Percentiles rank a stretch among this genome's conserved stretches.
Evolutionary conservation across 2,329 filamentous ascomycete species (phyloP).

Genomic region (Cercospora brassicicola): DNA sequence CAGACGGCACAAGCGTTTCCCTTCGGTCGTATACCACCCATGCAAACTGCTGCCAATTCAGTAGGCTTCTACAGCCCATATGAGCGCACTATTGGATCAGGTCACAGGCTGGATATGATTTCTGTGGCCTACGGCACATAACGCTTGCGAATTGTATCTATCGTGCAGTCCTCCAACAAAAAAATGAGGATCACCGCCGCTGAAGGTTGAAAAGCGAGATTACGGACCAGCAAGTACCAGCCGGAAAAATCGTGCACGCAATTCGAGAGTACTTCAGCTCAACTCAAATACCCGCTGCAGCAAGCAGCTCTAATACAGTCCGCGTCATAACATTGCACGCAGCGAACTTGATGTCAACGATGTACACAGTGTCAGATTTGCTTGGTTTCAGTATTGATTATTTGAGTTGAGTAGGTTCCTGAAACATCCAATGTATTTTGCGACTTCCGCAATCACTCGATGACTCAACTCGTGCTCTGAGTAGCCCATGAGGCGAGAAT

Average conservation of each 20-base stretch:
- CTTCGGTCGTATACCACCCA: neutral
- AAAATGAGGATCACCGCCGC: neutral
- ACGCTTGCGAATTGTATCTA: neutral
- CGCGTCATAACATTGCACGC: neutral
- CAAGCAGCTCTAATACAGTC: neutral
- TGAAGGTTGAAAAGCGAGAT: neutral
- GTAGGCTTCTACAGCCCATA: neutral
- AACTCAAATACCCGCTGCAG: neutral
- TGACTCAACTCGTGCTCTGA: neutral
- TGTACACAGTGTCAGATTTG: neutral
- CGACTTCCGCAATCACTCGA: neutral
- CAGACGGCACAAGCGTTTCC: neutral
- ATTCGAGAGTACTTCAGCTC: neutral
- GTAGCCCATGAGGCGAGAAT: neutral
- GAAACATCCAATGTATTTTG: neutral
- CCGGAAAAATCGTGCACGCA: neutral
- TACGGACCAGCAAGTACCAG: neutral
- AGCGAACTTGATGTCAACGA: neutral
- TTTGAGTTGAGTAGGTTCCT: neutral
- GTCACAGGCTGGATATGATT: neutral
- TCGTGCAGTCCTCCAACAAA: neutral
- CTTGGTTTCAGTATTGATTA: neutral
- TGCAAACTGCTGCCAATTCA: neutral
- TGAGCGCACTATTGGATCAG: neutral
- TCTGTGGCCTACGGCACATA: neutral